phyloP scores from a whole-genome alignment of 2,329 filamentous ascomycete genomes.

The Akanthomyces dipterigenus region DNA sequence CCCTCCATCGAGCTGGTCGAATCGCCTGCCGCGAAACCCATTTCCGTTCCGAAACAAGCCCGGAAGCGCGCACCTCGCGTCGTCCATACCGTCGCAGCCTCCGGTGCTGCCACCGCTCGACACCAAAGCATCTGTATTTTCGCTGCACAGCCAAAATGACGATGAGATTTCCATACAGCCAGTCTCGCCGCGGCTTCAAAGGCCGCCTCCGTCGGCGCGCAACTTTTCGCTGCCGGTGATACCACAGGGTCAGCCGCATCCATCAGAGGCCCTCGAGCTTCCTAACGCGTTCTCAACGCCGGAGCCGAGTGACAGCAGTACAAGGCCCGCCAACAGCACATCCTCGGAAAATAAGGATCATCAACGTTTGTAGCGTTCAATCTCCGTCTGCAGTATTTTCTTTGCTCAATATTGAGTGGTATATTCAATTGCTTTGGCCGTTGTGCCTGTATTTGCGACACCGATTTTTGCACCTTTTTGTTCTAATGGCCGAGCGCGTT shows the following conservation, averaged over 20 bases:
- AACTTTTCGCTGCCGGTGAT: neutral
- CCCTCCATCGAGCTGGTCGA: neutral
- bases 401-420: neutral
- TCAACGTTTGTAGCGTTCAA: neutral
- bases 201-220: neutral
- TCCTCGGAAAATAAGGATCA: neutral
- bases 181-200: neutral
- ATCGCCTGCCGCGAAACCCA: neutral
- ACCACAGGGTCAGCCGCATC: neutral
- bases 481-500: too few relatives aligned
- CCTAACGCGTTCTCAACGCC: neutral
- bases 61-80: neutral
- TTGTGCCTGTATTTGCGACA: neutral
- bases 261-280: neutral
- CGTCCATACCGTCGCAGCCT: neutral
- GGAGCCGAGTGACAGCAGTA: neutral
- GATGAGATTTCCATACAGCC: neutral
- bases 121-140: neutral
- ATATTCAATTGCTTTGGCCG: neutral
- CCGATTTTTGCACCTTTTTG: neutral
- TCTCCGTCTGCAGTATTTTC: neutral
- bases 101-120: neutral
- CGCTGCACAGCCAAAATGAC: neutral
- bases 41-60: conserved; percentile 6
- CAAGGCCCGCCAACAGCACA: neutral